These are phyloP conservation scores for Arctostaphylos glauca DNA, from an alignment of 148 eudicot species.

Conservation along the genomic window DNA sequence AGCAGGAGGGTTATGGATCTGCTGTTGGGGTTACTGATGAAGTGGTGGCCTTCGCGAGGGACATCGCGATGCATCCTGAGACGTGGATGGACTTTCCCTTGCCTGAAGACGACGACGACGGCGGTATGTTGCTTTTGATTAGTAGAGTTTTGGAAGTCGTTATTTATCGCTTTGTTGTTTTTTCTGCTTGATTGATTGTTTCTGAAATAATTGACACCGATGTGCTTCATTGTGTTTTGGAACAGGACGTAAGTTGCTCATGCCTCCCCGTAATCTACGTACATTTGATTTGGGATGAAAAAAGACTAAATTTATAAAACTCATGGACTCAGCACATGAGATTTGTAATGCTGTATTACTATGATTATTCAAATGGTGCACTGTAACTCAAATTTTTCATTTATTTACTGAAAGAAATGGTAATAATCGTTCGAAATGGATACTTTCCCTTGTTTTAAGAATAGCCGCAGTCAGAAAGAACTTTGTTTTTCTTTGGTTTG, in stretches of 20 bases:
- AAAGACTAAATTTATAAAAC: not conserved
- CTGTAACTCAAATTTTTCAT: not conserved
- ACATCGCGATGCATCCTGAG: conserved; percentile 83
- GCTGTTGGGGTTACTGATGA: conserved; percentile 82
- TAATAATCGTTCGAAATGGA: not conserved
- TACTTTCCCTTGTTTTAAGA: not conserved
- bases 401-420: not conserved
- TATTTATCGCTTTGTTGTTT: not conserved
- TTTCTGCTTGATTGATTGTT: not conserved
- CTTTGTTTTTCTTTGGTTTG: not conserved
- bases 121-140: conserved; percentile 28
- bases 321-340: not conserved
- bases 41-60: conserved; percentile 67
- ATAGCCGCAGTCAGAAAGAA: not conserved
- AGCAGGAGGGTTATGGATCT: conserved; percentile 43
- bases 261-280: not conserved
- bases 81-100: conserved; percentile 96
- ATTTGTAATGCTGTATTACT: not conserved
- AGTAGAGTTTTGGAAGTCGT: not conserved
- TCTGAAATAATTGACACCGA: not conserved
- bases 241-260: no score
- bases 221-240: not conserved
- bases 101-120: conserved; percentile 52
- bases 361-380: not conserved
- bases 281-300: not conserved